Evolutionary conservation across 805 yeast genomes (phyloP), one percentile per base, ranked within the genome.

Genomic region (Ogataea ramenticola): DNA sequence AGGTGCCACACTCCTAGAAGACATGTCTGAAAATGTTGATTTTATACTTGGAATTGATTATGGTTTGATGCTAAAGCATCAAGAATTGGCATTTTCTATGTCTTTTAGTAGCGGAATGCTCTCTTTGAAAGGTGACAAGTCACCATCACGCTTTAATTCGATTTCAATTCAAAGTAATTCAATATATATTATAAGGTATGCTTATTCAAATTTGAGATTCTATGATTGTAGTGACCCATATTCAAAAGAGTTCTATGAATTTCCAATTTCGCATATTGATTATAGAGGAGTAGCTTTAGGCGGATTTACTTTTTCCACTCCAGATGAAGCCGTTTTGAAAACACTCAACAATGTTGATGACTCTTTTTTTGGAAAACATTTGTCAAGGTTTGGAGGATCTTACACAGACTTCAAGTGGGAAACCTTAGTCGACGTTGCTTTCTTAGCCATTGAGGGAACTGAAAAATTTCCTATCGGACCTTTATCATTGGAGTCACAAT

Each of bases 191-290:
- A 27, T 40, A 4, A 41, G 50, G 9, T 14, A 32, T 19, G 34
- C 46, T 7, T 48, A 36, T 30, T 29, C 51, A 14, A 24, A 11
- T 20, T 16, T 50, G 17, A 40, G 48, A 26, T 37, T 31, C 7
- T 50, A 36, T 42, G 49, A 48, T 32, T 10, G 21, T 8, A 4
- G 22, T 10, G 53, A 50, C 22, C 47, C 45, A 10, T 12, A 35
- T 16, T 50, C 51, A n/a, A 48, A 45, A 37, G 19, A 46, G 12
- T 16, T 40, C 2, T 39, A 41, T 22, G 46, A 48, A 40, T 50
- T 29, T 33, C 37, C 42, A 2, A 42, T 40, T 11, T 44, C 43
- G 22, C 51, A 43, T 16, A 26, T 43, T 12, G 53, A 50, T 31
- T 50, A 48, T 37, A 38, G 51, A 29, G 47, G 46, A 6, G 50